Evolutionary conservation across 257 asterid genomes (phyloP), one percentile per base, ranked within the genome.

Genomic region (Perilla frutescens): DNA sequence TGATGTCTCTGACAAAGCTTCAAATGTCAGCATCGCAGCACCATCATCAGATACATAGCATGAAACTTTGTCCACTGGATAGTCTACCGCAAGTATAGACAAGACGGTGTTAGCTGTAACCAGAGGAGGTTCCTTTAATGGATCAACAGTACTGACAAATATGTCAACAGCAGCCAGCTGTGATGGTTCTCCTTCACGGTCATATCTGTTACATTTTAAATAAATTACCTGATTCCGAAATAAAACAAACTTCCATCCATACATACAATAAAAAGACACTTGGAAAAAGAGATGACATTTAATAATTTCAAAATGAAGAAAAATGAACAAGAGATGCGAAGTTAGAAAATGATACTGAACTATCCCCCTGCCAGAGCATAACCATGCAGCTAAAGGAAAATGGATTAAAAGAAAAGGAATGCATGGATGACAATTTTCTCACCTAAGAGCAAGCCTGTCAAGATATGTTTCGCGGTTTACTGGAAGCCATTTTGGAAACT

Each of bases 31-130:
- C 96, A 90, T 90, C 31, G 96, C 96, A 73, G 96, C 84, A 76
- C 96, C 96, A 79, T 90, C 94, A 59, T 90, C 96, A 83, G 96
- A 90, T 57, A 90, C 92, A 71, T 90, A 90, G 86, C 96, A 90
- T 14, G 96, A 88, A 41, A 90, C 90, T 83, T 90, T 90, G 86
- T 88, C 96, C 61, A 88, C 89, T 29, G 96, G 96, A 81, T 90
- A 88, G 80, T 91, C 97, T 47, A 88, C 96, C 4, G 97, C 79
- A 66, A 91, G 96, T 80, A 91, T 88, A 75, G 97, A 88, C 73
- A 88, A 75, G 71, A 91, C 93, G 10, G 97, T 91, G 68, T 91
- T 91, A 64, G 97, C 97, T 71, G 96, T 91, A 68, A 91, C 91
- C 72, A 91, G 90, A 70, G 97, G 97, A 56, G 97, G 97, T 80